Evolutionary conservation across 2,329 filamentous ascomycete genomes (phyloP).

Genomic region (Leptographium radiaticola): DNA sequence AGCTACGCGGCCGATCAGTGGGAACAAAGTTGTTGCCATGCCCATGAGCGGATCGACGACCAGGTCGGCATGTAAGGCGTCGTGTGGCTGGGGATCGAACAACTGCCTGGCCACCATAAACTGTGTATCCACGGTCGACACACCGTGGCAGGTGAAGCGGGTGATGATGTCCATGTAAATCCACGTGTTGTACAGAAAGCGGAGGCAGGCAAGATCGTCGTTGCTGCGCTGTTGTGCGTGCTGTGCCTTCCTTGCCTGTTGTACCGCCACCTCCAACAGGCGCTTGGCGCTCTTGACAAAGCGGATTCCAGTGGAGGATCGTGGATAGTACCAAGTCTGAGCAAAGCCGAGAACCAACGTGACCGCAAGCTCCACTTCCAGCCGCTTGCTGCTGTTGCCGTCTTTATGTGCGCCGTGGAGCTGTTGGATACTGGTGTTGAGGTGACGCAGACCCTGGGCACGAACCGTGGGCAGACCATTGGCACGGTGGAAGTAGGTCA

Average conservation of each 20-base stretch:
- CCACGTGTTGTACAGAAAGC: slow-evolving; percentile 3
- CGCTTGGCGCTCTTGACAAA: slow-evolving; percentile 1
- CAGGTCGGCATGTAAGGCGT: too few species aligned
- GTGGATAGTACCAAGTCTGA: slow-evolving; percentile 4
- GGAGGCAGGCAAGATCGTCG: neutral
- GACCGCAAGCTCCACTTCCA: slow-evolving; percentile 1
- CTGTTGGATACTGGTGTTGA: slow-evolving; percentile 2
- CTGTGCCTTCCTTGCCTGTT: neutral
- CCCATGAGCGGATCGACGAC: slow-evolving; percentile 4
- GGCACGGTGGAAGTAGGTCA: slow-evolving; percentile 5
- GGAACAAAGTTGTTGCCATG: neutral
- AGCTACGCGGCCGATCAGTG: slow-evolving; percentile 2
- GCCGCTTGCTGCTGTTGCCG: neutral
- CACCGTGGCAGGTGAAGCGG: slow-evolving; percentile 1
- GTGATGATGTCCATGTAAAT: slow-evolving; percentile 6
- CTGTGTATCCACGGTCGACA: neutral
- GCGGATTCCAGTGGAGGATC: slow-evolving; percentile 1
- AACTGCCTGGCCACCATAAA: neutral
- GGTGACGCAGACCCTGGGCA: neutral
- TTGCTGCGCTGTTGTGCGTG: neutral
- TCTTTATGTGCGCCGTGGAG: neutral
- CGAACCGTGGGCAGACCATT: neutral
- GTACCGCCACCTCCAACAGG: neutral
- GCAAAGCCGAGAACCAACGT: neutral
- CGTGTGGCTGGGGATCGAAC: neutral